These are phyloP conservation scores for Alternaria arborescens DNA, from an alignment of 2,329 filamentous ascomycete species.

Conservation along the genomic window DNA sequence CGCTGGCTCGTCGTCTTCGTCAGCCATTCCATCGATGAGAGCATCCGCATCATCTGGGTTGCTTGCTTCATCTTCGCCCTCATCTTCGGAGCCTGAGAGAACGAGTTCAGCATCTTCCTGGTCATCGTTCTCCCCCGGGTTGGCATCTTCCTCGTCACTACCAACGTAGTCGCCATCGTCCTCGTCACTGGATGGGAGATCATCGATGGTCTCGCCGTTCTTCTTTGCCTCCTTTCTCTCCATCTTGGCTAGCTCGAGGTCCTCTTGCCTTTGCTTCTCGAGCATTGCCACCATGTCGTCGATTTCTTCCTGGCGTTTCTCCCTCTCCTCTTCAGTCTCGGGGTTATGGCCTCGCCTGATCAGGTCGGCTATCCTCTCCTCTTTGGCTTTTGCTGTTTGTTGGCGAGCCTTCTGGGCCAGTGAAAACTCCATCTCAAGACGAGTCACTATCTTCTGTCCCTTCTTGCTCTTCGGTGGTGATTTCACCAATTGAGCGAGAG, in stretches of 20 bases:
- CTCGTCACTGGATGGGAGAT: constrained; percentile 61
- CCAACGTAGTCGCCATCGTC: constrained; percentile 63
- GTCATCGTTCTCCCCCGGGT: constrained; percentile 49
- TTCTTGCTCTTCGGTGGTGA: constrained; percentile 61
- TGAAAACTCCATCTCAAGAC: constrained; percentile 71
- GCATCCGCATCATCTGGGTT: constrained; percentile 39
- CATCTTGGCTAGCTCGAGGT: constrained; percentile 76
- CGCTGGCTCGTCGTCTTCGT: constrained; percentile 42
- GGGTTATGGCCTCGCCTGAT: constrained; percentile 81
- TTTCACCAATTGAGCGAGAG: constrained; percentile 75
- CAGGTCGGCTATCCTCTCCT: constrained; percentile 78
- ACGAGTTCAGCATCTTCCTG: constrained; percentile 40
- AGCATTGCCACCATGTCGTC: constrained; percentile 77
- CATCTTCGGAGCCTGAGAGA: constrained; percentile 41
- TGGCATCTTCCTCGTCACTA: constrained; percentile 58
- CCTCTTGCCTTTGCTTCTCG: constrained; percentile 82
- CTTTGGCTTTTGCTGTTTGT: constrained; percentile 80
- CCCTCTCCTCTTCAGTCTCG: constrained; percentile 85
- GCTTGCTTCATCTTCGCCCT: constrained; percentile 31
- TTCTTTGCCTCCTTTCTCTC: constrained; percentile 79
- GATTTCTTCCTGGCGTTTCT: constrained; percentile 80
- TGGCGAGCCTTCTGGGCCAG: constrained; percentile 77
- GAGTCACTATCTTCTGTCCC: constrained; percentile 68
- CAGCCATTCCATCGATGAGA: constrained; percentile 54
- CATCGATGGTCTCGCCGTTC: constrained; percentile 56